Base-by-base conservation (phyloP, 129 eudicot species). In the Deinandra increscens region DNA sequence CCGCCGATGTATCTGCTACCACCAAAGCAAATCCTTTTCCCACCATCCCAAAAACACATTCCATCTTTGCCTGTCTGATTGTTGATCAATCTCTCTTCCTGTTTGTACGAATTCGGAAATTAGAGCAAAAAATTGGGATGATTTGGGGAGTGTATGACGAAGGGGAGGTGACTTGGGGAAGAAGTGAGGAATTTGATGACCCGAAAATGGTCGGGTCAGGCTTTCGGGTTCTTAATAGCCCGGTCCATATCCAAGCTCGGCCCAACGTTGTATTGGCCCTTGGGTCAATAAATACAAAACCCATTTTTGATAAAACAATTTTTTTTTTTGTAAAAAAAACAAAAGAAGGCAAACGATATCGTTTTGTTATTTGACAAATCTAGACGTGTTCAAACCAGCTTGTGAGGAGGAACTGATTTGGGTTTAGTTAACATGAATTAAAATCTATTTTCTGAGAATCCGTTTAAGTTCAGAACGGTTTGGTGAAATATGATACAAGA, bases 1-100 rank as follows among this genome's bases (percentile, higher is more conserved):
- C 96, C n/a, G 98, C 98, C 19, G 98, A 93, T 67, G 98, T 60
- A 67, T 93, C 98, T 4, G 98, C 98, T 34, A 81, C 98, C 64
- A 93, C 94, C 58, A 93, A 51, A 5, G 98, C 95, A 69, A 89
- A 93, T 6, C 79, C 98, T 54, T 93, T 89, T 0, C 98, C 96
- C 0, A 93, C 95, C 71, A 93, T 50, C 53, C 98, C 98, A 9
- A 93, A 93, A 9, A 93, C 98, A 42, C 96, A 89, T 84, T 93
- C 98, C 98, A 93, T 93, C 60, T 43, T 60, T 67, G 20, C 12
- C 6, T 36, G 7, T 34, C 43, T 61, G 43, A 23, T 49, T 75
- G 39, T 68, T 43, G 64, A 60, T 38, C 33, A 67, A 49, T 73
- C 71, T 69, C 6, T 55, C 17, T 51, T 26, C 4, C 5, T 44